Evolutionary conservation across 345 rosid species (phyloP), one percentile per base, ranked within the genome.

Genomic region (Rubroshorea leprosula): DNA sequence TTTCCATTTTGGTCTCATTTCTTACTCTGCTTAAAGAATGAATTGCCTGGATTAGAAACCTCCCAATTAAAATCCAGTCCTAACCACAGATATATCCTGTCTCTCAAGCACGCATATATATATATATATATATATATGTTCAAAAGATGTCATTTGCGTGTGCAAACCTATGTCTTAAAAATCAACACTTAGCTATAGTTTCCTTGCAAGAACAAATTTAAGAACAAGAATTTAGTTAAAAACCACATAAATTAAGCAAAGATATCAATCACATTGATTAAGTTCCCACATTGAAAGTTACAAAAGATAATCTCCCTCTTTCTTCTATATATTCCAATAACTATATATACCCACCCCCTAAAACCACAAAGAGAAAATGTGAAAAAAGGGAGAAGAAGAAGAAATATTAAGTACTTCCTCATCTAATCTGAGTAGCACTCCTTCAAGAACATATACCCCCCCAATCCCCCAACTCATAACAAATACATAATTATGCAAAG

Each of bases 251-350:
- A 27, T 35, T 35, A 35, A 35, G 1, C 41, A 2, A 35, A 3
- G 9, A 29, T 29, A 3, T 29, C 9, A 29, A 3, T 29, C n/a
- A n/a, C n/a, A n/a, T n/a, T n/a, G n/a, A n/a, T 35, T 51, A 60
- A 65, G 52, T 26, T 47, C 54, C 60, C 60, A 57, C 61, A 71
- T 64, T 75, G 64, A 62, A 58, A 44, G 47, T 44, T 44, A 44
- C 35, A 66, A 51, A 55, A 64, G 66, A 54, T 43, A 54, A 72
- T 69, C 76, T 71, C 81, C 83, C 82, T 63, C 76, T 70, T 68
- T 71, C 25, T n/a, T n/a, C n/a, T n/a, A n/a, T n/a, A n/a, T n/a
- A n/a, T n/a, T 35, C 41, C 66, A 65, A 65, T 75, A 73, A 74
- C 76, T 35, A 29, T 60, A 31, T 76, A 68, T 73, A 72, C 71